Evolutionary conservation across 2,329 filamentous ascomycete species (phyloP).

Genomic region (Colletotrichum chrysophilum): DNA sequence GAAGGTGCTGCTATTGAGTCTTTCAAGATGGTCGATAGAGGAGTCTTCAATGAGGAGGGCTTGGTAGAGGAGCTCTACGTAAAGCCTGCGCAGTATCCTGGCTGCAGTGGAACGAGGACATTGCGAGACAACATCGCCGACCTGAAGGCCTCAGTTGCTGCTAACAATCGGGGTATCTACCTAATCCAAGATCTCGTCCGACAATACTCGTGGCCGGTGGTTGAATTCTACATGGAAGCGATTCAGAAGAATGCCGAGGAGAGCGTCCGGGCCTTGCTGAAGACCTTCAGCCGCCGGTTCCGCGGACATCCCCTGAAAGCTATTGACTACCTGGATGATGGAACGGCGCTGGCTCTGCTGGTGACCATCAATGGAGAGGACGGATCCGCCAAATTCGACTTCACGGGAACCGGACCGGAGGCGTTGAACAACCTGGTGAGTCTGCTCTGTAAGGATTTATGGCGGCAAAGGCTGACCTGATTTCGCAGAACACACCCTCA

Average conservation of each 20-base stretch:
- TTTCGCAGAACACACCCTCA: neutral
- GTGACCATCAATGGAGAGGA: conserved; percentile 63
- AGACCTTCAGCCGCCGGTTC: conserved; percentile 52
- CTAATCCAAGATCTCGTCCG: conserved; percentile 56
- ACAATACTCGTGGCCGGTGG: neutral
- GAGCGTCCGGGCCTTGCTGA: conserved; percentile 26
- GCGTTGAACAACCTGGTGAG: conserved; percentile 28
- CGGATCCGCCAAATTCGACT: conserved; percentile 69
- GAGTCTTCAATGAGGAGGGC: conserved; percentile 77
- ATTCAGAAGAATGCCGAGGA: conserved; percentile 14
- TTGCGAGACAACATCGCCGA: conserved; percentile 77
- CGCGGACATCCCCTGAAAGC: conserved; percentile 73
- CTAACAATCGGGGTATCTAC: conserved; percentile 77
- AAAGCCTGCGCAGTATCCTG: conserved; percentile 58
- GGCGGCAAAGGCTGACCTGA: neutral
- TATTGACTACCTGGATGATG: conserved; percentile 78
- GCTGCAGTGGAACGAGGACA: conserved; percentile 73
- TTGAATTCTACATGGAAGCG: conserved; percentile 36
- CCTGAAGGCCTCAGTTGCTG: conserved; percentile 76
- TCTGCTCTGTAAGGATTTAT: neutral
- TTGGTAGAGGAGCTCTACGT: conserved; percentile 61
- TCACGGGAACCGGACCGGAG: conserved; percentile 57
- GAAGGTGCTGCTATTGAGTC: conserved; percentile 70
- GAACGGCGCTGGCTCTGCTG: conserved; percentile 27
- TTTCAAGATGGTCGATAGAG: conserved; percentile 76